These are phyloP conservation scores for Populus trichocarpa DNA, from an alignment of 441 rosid species.

Conservation along the genomic window DNA sequence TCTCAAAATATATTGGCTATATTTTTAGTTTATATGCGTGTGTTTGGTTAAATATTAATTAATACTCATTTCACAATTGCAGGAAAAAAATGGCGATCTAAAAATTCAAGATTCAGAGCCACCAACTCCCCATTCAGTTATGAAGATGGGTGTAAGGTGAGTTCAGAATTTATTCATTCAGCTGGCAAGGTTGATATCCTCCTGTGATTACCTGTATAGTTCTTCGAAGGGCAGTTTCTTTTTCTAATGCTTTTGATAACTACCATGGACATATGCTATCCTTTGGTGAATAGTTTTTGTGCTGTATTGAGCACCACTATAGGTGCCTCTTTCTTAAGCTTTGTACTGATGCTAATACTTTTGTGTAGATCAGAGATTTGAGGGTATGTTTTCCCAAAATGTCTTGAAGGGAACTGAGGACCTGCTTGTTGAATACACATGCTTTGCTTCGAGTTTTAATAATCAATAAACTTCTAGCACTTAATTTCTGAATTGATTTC, in stretches of 20 bases:
- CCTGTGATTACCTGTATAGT: not conserved
- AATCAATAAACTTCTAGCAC: not conserved
- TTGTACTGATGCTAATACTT: not conserved
- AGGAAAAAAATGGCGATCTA: conserved; percentile 88
- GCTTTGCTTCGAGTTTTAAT: not conserved
- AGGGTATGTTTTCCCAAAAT: not conserved
- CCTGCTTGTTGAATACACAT: not conserved
- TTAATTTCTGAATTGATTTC: not conserved
- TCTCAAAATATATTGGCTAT: not conserved
- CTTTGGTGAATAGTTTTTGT: not conserved
- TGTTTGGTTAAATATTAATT: conserved; percentile 1
- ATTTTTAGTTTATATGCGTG: not conserved
- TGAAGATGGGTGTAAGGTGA: conserved; percentile 86
- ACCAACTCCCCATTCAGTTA: conserved; percentile 83
- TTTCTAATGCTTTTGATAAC: not conserved
- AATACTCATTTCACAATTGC: conserved; percentile 27
- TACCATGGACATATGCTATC: not conserved
- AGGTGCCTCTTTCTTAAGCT: not conserved
- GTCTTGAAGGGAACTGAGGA: not conserved
- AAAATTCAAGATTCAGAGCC: conserved; percentile 97
- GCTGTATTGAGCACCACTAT: not conserved
- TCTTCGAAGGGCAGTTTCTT: not conserved
- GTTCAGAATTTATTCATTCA: conserved; percentile 17
- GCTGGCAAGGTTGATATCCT: not conserved
- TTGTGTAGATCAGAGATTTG: not conserved